These are phyloP conservation scores for Orobanche coerulescens DNA, from an alignment of 257 asterid species.

Conservation along the genomic window DNA sequence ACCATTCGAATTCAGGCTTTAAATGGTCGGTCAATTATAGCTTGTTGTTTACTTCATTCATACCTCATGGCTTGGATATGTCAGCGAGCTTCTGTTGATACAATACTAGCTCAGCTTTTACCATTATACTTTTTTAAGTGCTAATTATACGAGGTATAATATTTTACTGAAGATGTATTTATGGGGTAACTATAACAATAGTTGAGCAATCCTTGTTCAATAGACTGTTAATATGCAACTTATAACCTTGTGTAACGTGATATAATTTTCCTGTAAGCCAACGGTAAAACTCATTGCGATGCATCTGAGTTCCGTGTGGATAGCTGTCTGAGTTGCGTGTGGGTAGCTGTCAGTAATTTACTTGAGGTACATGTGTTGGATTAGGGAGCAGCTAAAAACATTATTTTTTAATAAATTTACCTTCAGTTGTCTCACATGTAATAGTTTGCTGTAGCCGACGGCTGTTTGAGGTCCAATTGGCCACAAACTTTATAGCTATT, in stretches of 20 bases:
- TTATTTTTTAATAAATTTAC: neutral
- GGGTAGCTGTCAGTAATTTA: neutral
- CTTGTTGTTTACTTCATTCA: neutral
- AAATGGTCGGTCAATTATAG: neutral
- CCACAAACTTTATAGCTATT: neutral
- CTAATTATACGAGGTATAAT: neutral
- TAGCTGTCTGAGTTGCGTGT: neutral
- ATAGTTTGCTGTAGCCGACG: neutral
- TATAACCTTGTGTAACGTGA: neutral
- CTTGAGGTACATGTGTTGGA: neutral
- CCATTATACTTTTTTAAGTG: neutral
- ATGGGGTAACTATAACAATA: slow-evolving; percentile 4
- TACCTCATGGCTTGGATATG: neutral
- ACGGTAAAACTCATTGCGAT: neutral
- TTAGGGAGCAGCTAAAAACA: neutral
- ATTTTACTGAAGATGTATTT: neutral
- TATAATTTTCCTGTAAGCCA: neutral
- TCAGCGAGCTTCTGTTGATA: neutral
- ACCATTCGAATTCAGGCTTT: neutral
- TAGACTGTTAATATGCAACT: neutral
- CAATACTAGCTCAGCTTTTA: neutral
- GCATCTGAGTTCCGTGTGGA: neutral
- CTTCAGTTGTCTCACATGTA: neutral
- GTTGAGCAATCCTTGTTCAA: neutral
- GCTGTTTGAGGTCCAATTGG: neutral